Base-by-base conservation (phyloP, 1,284 basidiomycete species). In the Pterula multifida region DNA sequence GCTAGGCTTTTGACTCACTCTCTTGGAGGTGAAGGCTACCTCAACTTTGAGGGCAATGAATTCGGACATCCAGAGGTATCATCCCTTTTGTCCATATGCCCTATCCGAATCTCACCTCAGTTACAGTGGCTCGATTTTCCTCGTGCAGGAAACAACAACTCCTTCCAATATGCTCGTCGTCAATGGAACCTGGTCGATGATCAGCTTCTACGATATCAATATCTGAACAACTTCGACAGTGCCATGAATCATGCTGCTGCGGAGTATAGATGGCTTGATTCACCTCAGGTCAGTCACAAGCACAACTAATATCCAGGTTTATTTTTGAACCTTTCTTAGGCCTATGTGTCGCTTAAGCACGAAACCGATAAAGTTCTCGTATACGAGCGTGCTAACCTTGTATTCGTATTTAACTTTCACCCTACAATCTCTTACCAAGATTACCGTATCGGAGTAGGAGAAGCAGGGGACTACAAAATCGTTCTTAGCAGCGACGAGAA, bases 401-500 rank as follows among this genome's bases (percentile, higher is more conserved):
- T 98, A 42, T 98, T 97, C 69, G 76, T 97, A 57, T 98, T 97
- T 78, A 98, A 98, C 69, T 96, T 98, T 77, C 84, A 96, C 67
- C 82, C 90, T 2, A 81, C 76, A 13, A 69, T 90, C 45, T 93
- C 90, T 51, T 98, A 85, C 69, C 82, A 84, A 42, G 91, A 97
- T 66, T 98, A 97, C 67, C 80, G 94, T 36, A 81, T 98, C 47
- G 95, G 95, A 3, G 81, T 95, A 13, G 85, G 97, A 25, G 76
- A 68, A 50, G 68, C 87, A 11, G 95, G 95, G n/a, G 82, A 91
- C 66, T 98, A 98, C 67, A 73, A 69, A 47, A 76, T 92, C 53
- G 69, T 90, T 17, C 69, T 98, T 47, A 85, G 77, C 56, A 91
- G 82, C 55, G 95, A 98, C 64, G 89, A 94, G 60, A 81, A 81